These are phyloP conservation scores for Botryotinia narcissicola DNA, from an alignment of 2,329 filamentous ascomycete species.

Conservation along the genomic window DNA sequence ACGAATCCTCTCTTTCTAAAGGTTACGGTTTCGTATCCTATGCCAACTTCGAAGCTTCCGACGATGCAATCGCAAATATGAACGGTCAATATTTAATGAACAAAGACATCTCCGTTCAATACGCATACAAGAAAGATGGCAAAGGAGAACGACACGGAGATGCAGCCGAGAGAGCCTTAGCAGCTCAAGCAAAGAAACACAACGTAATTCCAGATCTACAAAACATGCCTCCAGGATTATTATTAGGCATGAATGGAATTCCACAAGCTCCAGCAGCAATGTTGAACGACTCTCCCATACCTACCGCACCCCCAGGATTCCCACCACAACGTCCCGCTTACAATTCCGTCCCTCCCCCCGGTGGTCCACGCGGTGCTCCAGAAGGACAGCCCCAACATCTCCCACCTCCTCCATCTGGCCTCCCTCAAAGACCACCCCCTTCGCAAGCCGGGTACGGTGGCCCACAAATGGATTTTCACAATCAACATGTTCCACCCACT, in stretches of 20 bases:
- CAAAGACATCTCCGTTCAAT: constrained; percentile 94
- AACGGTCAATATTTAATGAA: constrained; percentile 96
- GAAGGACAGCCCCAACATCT: constrained; percentile 36
- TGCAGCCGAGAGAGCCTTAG: constrained; percentile 86
- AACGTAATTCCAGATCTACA: constrained; percentile 75
- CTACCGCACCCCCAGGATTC: constrained; percentile 30
- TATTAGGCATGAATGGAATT: constrained; percentile 42
- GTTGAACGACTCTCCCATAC: constrained; percentile 29
- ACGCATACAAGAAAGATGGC: constrained; percentile 98
- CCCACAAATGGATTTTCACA: constrained; percentile 50
- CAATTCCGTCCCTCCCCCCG: constrained; percentile 38
- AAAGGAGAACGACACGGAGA: constrained; percentile 96
- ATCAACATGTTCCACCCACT: constrained; percentile 44
- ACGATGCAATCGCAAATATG: constrained; percentile 88
- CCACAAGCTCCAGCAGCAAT: constrained; percentile 44
- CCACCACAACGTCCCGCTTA: constrained; percentile 34
- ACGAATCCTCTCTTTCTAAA: constrained; percentile 84
- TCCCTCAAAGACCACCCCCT: constrained; percentile 68
- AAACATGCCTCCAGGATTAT: constrained; percentile 40
- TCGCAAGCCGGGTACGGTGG: constrained; percentile 67
- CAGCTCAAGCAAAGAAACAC: constrained; percentile 88
- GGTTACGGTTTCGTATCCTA: constrained; percentile 97
- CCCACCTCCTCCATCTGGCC: constrained; percentile 52
- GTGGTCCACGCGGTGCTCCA: constrained; percentile 45
- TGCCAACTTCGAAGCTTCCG: constrained; percentile 87